Percentiles rank a stretch among this genome's conserved stretches.
Evolutionary conservation across 306 rosid species (phyloP).

Genomic region (Cicer arietinum): DNA sequence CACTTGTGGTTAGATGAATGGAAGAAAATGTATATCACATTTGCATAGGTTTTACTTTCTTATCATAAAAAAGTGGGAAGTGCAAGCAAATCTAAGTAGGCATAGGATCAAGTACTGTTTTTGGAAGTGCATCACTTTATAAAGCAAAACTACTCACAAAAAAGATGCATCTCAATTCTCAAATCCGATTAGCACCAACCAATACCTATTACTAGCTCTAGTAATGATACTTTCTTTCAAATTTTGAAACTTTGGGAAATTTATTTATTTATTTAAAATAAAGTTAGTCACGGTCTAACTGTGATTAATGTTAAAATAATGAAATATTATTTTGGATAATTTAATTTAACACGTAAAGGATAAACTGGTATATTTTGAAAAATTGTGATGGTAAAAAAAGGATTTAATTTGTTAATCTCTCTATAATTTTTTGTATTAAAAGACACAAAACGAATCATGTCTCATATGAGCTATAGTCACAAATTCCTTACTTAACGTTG

Average conservation of each 20-base stretch:
- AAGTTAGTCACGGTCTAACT: too few species aligned
- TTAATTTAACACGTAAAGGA: too few species aligned
- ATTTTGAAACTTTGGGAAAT: too few species aligned
- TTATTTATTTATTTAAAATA: too few species aligned
- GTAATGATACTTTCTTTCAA: too few species aligned
- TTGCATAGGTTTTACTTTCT: neutral
- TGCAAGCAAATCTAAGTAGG: slow-evolving; percentile 39
- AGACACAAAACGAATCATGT: slow-evolving; percentile 40
- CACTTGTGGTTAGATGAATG: neutral
- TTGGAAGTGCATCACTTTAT: slow-evolving; percentile 17
- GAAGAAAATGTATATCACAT: neutral
- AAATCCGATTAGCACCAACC: neutral
- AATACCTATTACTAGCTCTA: neutral
- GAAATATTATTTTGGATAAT: too few species aligned
- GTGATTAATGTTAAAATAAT: too few species aligned
- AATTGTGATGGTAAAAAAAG: neutral
- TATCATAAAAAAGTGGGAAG: neutral
- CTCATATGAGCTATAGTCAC: slow-evolving; percentile 8
- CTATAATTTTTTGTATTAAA: slow-evolving; percentile 35
- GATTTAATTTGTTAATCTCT: neutral
- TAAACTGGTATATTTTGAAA: too few species aligned
- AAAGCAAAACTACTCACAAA: slow-evolving; percentile 29
- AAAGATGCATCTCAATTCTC: slow-evolving; percentile 11
- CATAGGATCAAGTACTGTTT: slow-evolving; percentile 47
- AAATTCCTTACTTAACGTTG: slow-evolving; percentile 46